Conservation (phyloP, 2,329 filamentous ascomycete species). For the Nemania sp. region DNA sequence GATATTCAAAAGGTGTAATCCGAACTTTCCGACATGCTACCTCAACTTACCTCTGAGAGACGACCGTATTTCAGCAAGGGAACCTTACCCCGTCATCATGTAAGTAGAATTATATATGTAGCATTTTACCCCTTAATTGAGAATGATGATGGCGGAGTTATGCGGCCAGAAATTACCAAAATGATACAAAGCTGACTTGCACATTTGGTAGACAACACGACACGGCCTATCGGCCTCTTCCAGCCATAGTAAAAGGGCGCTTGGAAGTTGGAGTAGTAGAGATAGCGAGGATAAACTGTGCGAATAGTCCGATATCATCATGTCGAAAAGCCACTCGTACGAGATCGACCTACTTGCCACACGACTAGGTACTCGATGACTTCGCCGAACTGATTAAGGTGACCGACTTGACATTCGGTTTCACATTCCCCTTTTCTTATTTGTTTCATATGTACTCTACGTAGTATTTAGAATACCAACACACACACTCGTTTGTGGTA, state of each 20-base stretch:
- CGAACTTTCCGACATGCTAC: neutral
- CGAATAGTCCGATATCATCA: neutral
- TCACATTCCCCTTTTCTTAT: neutral
- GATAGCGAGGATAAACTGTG: neutral
- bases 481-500: neutral
- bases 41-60: neutral
- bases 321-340: neutral
- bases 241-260: neutral
- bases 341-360: neutral
- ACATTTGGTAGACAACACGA: neutral
- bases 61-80: neutral
- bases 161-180: neutral
- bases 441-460: neutral
- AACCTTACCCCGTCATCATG: neutral
- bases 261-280: neutral
- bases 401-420: neutral
- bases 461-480: neutral
- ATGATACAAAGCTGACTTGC: neutral
- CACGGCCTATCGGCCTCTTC: neutral
- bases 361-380: neutral
- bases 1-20: neutral
- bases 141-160: neutral
- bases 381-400: neutral
- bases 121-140: slow-evolving; percentile 6
- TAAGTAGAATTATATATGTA: neutral